Percentiles rank a stretch among this genome's conserved stretches.
Conservation (phyloP, 768 basidiomycete genomes). For the Collybia mongolica region DNA sequence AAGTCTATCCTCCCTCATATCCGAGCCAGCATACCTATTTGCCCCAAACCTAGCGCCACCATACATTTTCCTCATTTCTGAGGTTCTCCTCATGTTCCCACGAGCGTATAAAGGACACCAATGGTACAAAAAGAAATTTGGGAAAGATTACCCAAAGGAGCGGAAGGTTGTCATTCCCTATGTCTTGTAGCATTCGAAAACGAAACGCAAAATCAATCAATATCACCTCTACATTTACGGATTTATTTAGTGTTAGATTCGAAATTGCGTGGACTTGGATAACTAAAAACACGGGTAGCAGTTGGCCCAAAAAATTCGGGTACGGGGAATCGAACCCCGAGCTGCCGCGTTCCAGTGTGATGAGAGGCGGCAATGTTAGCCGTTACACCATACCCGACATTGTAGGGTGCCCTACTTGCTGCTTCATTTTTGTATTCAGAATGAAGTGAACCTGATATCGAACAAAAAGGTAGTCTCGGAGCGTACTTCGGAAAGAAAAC, state of each 20-base stretch:
- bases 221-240: too few species aligned
- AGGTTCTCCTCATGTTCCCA: conserved; percentile 78
- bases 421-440: conserved; percentile 7
- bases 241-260: too few species aligned
- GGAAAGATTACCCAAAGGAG: conserved; percentile 71
- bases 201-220: too few species aligned
- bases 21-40: conserved; percentile 29
- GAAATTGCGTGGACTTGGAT: too few species aligned
- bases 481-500: too few species aligned
- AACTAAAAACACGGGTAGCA: too few species aligned
- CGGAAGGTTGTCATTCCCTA: conserved; percentile 79
- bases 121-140: conserved; percentile 84
- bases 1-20: conserved; percentile 22
- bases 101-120: conserved; percentile 77
- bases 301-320: conserved; percentile 29
- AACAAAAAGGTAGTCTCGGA: too few species aligned
- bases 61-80: conserved; percentile 75
- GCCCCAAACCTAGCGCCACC: conserved; percentile 60
- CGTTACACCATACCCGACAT: conserved; percentile 53
- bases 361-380: conserved; percentile 68
- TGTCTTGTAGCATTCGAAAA: too few species aligned
- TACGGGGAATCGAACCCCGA: conserved; percentile 59
- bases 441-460: neutral
- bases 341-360: conserved; percentile 35
- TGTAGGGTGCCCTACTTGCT: too few species aligned